phyloP scores from a whole-genome alignment of 1,284 basidiomycete species.

The Ceratobasidium sp. region DNA sequence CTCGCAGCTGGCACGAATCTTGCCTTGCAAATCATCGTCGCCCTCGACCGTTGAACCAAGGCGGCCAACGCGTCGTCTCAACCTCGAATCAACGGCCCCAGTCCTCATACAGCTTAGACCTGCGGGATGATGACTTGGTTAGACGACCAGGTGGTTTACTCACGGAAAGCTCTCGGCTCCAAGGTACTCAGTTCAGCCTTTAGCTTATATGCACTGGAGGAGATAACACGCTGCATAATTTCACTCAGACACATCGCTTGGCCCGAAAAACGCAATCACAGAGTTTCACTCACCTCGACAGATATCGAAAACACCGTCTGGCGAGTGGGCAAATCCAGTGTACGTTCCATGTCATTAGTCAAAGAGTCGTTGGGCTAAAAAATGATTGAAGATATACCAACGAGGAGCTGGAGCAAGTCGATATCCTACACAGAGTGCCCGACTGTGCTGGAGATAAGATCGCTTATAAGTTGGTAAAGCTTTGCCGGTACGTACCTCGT shows the following conservation, averaged over 20 bases:
- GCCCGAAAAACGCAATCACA: constrained; percentile 9
- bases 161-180: background rate
- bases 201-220: background rate
- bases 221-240: background rate
- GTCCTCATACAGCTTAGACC: too few relatives aligned
- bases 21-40: too few relatives aligned
- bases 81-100: background rate
- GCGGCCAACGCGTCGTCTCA: background rate
- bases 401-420: constrained; percentile 15
- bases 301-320: background rate
- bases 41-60: too few relatives aligned
- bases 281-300: constrained; percentile 27
- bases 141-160: background rate
- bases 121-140: background rate
- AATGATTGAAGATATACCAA: background rate
- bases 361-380: too few relatives aligned
- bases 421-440: background rate
- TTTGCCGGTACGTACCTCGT: background rate
- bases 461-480: constrained; percentile 28
- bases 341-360: background rate
- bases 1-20: too few relatives aligned
- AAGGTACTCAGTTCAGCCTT: background rate
- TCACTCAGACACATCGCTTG: constrained; percentile 6
- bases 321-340: constrained; percentile 23
- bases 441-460: constrained; percentile 29